Evolutionary conservation across 2,329 filamentous ascomycete genomes (phyloP), one percentile per base, ranked within the genome.

Genomic region (Endothia cerciana): DNA sequence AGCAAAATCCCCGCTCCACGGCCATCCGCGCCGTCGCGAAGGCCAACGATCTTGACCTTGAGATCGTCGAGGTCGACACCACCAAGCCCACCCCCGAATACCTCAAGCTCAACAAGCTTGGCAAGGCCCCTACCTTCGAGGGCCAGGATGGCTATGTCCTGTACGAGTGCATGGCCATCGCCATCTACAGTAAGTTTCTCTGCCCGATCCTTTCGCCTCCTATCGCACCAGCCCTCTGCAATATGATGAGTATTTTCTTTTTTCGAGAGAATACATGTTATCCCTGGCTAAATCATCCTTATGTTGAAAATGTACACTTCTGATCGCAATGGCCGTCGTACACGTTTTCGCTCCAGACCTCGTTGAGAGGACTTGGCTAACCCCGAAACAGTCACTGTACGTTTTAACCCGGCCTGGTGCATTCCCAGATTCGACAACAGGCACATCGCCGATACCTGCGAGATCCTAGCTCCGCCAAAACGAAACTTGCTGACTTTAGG

Each of bases 11-110:
- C 82, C 94, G 94, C 85, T 91, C 91, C 81, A 91, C 91, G 77
- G 89, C 90, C 79, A 91, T 97, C 82, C 88, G 90, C 80, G 94
- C 92, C 75, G 92, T 97, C 78, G 95, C 95, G 75, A 98, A 99
- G 90, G 93, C 93, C 84, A 98, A 98, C 84, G 89, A 91, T 79
- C 88, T 99, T 78, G 93, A 98, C 72, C 81, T 99, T 74, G 93
- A 97, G 82, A 81, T 94, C 72, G 90, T 95, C 73, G 82, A 91
- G 75, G 91, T 89, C 71, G 83, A 90, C 78, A 84, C 87, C 70
- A 80, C 80, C 71, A 89, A 89, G 75, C 82, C 90, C 73, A 85
- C 87, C 72, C 80, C 84, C 71, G 93, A 97, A 78, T 97, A 97
- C 86, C 83, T 89, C 77, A 91, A 93, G 85, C 79, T 91, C 81